Percentiles rank a stretch among this genome's conserved stretches.
phyloP scores from a whole-genome alignment of 108 stramenopile genomes.

The Epithemia pelagica region DNA sequence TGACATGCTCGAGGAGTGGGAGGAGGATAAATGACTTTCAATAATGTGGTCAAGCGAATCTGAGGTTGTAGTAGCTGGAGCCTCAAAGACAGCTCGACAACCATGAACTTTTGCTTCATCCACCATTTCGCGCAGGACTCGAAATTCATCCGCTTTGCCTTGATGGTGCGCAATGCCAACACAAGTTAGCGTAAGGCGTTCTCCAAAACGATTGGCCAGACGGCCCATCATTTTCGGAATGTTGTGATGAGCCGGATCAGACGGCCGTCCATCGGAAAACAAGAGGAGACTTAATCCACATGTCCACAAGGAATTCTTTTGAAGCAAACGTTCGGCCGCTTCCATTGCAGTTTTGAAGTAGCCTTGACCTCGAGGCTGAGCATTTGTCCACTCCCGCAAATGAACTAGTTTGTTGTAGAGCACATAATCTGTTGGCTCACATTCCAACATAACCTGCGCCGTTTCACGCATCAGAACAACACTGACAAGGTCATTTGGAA shows the following conservation, averaged over 20 bases:
- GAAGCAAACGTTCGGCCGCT: slow-evolving; percentile 18
- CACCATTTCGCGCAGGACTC: slow-evolving; percentile 29
- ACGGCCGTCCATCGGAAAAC: slow-evolving; percentile 43
- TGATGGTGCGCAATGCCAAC: slow-evolving; percentile 34
- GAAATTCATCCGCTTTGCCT: slow-evolving; percentile 24
- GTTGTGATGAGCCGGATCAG: slow-evolving; percentile 6
- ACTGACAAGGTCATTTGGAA: slow-evolving; percentile 18
- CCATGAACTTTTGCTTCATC: slow-evolving; percentile 26
- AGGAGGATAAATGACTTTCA: slow-evolving; percentile 26
- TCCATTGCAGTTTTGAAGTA: slow-evolving; percentile 30
- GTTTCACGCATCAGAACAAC: slow-evolving; percentile 30
- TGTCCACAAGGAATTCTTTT: slow-evolving; percentile 9
- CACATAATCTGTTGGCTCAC: slow-evolving; percentile 30
- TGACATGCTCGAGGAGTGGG: slow-evolving; percentile 29
- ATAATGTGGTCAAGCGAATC: slow-evolving; percentile 24
- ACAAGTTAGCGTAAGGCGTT: slow-evolving; percentile 30
- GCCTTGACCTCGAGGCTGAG: slow-evolving; percentile 25
- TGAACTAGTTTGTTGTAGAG: slow-evolving; percentile 38
- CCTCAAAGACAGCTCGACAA: slow-evolving; percentile 22
- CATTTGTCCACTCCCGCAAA: slow-evolving; percentile 22
- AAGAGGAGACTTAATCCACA: slow-evolving; percentile 33
- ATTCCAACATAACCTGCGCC: slow-evolving; percentile 19
- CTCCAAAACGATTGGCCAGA: slow-evolving; percentile 31
- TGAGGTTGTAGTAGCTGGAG: slow-evolving; percentile 12
- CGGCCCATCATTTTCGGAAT: neutral